Percentiles rank a stretch among this genome's conserved stretches.
Evolutionary conservation across 2,329 filamentous ascomycete genomes (phyloP).

Genomic region (Aspergillus alliaceus): DNA sequence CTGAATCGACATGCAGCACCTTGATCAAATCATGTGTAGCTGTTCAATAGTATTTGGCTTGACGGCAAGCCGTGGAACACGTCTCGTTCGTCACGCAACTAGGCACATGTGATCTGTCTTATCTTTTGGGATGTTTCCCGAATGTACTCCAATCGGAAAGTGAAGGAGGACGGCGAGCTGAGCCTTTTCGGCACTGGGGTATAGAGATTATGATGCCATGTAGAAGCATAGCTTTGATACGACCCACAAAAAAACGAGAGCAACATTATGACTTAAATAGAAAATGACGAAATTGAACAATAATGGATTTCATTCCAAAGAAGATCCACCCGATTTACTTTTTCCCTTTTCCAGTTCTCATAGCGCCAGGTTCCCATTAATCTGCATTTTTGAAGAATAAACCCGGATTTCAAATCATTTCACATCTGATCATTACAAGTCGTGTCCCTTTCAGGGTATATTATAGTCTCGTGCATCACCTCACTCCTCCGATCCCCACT

Average conservation of each 20-base stretch:
- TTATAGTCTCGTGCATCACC: neutral
- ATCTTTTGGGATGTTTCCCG: neutral
- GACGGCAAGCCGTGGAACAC: neutral
- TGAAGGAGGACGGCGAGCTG: neutral
- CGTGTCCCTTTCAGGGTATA: neutral
- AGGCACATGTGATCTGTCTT: neutral
- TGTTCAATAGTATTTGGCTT: slow-evolving; percentile 1
- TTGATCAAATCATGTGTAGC: neutral
- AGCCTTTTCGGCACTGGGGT: neutral
- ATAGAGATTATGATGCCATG: neutral
- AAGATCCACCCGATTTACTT: neutral
- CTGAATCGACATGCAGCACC: neutral
- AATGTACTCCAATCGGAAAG: neutral
- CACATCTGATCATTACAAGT: neutral
- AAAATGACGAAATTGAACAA: neutral
- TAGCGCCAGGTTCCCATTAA: neutral
- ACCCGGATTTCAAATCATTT: neutral
- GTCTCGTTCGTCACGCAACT: neutral
- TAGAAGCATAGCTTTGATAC: neutral
- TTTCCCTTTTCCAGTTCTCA: neutral
- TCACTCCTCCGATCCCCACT: neutral
- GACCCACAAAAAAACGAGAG: neutral
- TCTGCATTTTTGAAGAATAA: neutral
- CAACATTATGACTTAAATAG: neutral
- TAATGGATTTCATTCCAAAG: neutral